A percentile compares a stretch with the other conserved stretches of the same genome.
Conservation (phyloP, 2,329 filamentous ascomycete species). For the Fusarium camptoceras region DNA sequence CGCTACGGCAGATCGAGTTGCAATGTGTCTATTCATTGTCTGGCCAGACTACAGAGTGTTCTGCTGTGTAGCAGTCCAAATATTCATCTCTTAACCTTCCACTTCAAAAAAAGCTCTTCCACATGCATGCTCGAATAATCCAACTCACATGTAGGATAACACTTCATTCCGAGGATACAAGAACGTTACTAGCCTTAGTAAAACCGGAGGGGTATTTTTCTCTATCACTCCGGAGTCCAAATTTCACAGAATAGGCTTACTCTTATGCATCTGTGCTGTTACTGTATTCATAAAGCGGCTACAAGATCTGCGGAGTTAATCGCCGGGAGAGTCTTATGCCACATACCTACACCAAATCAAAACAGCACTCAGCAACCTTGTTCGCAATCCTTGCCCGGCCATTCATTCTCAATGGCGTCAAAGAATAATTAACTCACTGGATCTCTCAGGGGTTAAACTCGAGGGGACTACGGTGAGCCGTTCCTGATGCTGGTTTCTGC, state of each 20-base stretch:
- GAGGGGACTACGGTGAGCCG: slow-evolving; percentile 34
- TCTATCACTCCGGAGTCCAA: neutral
- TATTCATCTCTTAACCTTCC: neutral
- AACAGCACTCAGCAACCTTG: neutral
- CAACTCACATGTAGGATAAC: neutral
- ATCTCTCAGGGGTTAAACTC: slow-evolving; percentile 19
- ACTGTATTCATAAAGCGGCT: neutral
- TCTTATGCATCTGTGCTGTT: neutral
- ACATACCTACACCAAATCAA: neutral
- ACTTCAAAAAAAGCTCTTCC: neutral
- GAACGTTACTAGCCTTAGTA: neutral
- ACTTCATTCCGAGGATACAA: neutral
- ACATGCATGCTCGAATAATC: neutral
- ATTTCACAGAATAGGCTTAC: neutral
- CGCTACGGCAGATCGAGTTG: neutral
- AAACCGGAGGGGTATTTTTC: neutral
- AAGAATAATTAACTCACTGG: slow-evolving; percentile 2
- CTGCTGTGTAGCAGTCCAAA: slow-evolving; percentile 3
- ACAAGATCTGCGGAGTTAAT: slow-evolving; percentile 19
- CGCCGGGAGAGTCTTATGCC: slow-evolving; percentile 11
- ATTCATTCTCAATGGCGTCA: slow-evolving; percentile 19
- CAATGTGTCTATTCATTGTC: neutral
- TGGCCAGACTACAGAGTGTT: neutral
- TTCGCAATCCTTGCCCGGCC: neutral
- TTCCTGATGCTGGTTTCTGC: slow-evolving; percentile 1